Conservation (phyloP, 257 asterid genomes). For the Asclepias syriaca region DNA sequence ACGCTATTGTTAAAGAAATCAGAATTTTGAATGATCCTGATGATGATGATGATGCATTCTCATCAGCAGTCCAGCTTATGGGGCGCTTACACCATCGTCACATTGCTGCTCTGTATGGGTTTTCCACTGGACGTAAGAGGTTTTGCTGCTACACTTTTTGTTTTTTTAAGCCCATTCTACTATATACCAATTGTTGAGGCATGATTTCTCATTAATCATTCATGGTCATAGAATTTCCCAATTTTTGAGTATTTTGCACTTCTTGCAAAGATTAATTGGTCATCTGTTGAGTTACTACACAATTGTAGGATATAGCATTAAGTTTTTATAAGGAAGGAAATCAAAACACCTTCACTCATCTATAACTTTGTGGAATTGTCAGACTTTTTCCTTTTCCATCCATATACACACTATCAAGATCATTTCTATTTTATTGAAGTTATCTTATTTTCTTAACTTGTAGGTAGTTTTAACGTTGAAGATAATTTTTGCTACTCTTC, state of each 20-base stretch:
- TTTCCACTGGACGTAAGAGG: constrained; percentile 62
- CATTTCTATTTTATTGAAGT: not conserved
- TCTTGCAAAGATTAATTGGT: not conserved
- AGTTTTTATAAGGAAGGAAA: not conserved
- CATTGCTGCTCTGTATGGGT: constrained; percentile 66
- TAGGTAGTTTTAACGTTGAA: not conserved
- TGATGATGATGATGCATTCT: constrained; percentile 43
- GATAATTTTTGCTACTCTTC: not conserved
- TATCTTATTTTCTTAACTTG: not conserved
- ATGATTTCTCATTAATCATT: not conserved
- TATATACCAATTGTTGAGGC: not conserved
- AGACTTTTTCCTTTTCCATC: not conserved
- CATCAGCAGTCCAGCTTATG: constrained; percentile 50
- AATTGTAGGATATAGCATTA: not conserved
- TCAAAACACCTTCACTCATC: not conserved
- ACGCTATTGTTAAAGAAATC: constrained; percentile 56
- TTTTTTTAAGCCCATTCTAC: not conserved
- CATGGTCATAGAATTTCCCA: not conserved
- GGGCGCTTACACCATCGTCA: constrained; percentile 87
- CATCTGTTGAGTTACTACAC: not conserved
- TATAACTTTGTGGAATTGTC: not conserved
- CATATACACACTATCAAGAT: not conserved
- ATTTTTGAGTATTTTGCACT: not conserved
- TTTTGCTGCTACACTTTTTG: constrained; percentile 21
- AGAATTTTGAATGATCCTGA: constrained; percentile 32